Evolutionary conservation across 108 stramenopile genomes (phyloP).

Genomic region (Fistulifera solaris): DNA sequence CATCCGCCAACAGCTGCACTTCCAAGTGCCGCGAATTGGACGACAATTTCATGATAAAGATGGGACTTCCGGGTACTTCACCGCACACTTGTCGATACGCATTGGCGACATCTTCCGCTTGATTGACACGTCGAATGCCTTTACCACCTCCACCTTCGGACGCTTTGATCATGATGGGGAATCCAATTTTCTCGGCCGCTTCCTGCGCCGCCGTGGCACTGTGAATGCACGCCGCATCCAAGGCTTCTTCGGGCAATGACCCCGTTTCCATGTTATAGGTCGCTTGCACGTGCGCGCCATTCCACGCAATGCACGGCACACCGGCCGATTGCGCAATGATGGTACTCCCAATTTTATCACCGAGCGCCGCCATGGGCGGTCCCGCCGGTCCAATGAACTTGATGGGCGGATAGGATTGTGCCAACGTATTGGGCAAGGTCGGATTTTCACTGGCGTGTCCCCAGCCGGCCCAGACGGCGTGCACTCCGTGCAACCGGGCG

Average conservation of each 20-base stretch:
- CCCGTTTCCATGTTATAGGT: constrained; percentile 66
- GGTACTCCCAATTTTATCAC: constrained; percentile 98
- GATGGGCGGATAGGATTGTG: constrained; percentile 70
- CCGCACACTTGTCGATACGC: constrained; percentile 95
- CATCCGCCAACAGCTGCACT: constrained; percentile 96
- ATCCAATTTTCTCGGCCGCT: constrained; percentile 83
- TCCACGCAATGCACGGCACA: constrained; percentile 98
- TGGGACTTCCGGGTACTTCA: constrained; percentile 97
- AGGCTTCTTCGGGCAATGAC: constrained; percentile 75
- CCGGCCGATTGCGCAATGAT: constrained; percentile 98
- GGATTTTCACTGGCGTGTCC: constrained; percentile 99
- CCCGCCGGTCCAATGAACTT: constrained; percentile 97
- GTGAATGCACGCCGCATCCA: constrained; percentile 78
- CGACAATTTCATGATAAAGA: constrained; percentile 96
- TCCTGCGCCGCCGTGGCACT: constrained; percentile 68
- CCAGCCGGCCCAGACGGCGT: constrained; percentile 99
- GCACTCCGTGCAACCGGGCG: constrained; percentile 92
- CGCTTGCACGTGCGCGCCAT: constrained; percentile 80
- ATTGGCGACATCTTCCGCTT: constrained; percentile 66
- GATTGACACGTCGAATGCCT: constrained; percentile 86
- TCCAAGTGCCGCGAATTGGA: constrained; percentile 91
- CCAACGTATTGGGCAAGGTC: constrained; percentile 83
- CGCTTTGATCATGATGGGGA: constrained; percentile 99
- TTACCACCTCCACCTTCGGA: constrained; percentile 99
- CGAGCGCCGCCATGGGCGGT: constrained; percentile 97